Evolutionary conservation across 1,284 basidiomycete species (phyloP), one percentile per base, ranked within the genome.

Genomic region (Microbotryomycetes sp.): DNA sequence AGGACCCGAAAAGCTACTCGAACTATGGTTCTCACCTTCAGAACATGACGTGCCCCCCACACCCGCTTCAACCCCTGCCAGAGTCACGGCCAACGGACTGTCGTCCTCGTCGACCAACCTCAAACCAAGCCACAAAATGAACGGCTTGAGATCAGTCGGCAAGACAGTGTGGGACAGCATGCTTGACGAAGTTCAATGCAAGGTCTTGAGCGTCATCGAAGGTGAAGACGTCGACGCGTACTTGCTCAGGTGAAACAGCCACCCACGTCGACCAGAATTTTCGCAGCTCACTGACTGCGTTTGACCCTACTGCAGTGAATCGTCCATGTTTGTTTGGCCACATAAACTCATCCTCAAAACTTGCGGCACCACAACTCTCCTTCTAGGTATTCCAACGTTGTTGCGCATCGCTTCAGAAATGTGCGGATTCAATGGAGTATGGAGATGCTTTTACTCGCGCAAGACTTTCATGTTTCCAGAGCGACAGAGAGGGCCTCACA

Each of bases 391-490:
- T 54, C 88, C 91, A 36, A 84, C 89, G 62, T 92, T 97, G 74
- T 86, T 98, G 67, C 85, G 92, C 72, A 92, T 97, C 74, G 90
- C 92, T 2, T 80, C 83, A 59, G 81, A 84, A 49, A 82, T 89
- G 59, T 92, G 89, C 56, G 83, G 84, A 42, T 80, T 94, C 70
- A 80, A 80, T 36, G 80, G 81, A 31, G 88, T 94, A 46, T 84
- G 90, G 77, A 84, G 89, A 70, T 79, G 88, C 77, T 99, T 98
- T 81, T 99, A 98, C 80, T 96, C 92, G 54, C 86, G 94, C 72
- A 99, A 98, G 79, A 88, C 88, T 12, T 98, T 98, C 83, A 97
- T 98, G 89, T 98, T 98, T 77, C 96, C 96, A 19, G 96, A 98
- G 76, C 85, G 89, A 50, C 96, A 99, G 75, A 81, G 81, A 48